Percentiles rank a stretch among this genome's conserved stretches.
These are phyloP conservation scores for Entomortierella beljakovae DNA, from an alignment of 192 early-diverging fungal species.

Conservation along the genomic window DNA sequence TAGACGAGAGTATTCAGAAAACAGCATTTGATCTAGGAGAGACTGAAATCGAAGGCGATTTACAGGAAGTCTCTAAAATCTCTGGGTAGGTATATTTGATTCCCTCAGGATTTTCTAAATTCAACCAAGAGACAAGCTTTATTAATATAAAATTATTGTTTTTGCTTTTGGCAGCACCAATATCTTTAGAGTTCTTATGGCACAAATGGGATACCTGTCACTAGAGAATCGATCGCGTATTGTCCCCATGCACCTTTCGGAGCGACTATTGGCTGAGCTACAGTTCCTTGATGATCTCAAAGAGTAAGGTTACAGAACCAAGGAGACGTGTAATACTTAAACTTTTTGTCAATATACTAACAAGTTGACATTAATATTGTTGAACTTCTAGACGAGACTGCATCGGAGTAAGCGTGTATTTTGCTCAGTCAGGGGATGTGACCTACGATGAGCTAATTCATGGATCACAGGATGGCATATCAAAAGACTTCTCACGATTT, in stretches of 20 bases:
- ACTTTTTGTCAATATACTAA: background rate
- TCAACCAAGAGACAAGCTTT: no score
- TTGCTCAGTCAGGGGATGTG: conserved; percentile 65
- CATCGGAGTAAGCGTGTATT: conserved; percentile 73
- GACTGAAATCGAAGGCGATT: background rate
- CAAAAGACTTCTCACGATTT: conserved; percentile 75
- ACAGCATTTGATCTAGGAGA: conserved; percentile 38
- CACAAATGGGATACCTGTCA: conserved; percentile 73
- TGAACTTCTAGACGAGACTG: conserved; percentile 73
- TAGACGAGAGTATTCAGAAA: background rate
- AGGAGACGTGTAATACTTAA: background rate
- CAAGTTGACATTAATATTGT: background rate
- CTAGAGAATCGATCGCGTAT: conserved; percentile 69
- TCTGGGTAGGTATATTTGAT: conserved; percentile 9
- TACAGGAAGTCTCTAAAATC: background rate
- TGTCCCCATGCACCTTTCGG: conserved; percentile 73
- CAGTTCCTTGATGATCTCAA: conserved; percentile 71
- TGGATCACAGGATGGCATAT: conserved; percentile 50
- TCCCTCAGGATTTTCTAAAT: background rate
- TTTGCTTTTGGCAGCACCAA: conserved; percentile 51
- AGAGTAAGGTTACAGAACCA: conserved; percentile 62
- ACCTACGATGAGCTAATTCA: conserved; percentile 65
- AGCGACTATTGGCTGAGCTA: conserved; percentile 70
- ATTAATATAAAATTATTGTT: background rate
- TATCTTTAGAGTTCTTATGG: conserved; percentile 70